Conservation (phyloP, 2,329 filamentous ascomycete genomes). For the Ilyonectria destructans region DNA sequence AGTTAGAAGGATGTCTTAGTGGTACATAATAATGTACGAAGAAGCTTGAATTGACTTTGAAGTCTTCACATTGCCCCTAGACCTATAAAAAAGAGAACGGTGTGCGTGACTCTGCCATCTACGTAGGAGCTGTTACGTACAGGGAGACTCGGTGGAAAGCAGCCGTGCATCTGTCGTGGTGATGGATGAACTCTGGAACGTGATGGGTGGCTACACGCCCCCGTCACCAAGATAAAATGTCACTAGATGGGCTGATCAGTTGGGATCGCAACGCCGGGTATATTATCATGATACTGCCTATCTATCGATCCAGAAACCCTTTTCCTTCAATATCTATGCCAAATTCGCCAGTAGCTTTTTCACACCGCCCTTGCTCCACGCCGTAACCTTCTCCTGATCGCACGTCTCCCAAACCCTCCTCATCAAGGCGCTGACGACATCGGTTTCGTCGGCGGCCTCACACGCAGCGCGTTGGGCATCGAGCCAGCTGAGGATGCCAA, state of each 20-base stretch:
- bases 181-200: too few species aligned
- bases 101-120: not conserved
- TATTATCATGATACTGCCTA: slow-evolving; percentile 35
- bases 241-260: not conserved
- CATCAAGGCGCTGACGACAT: slow-evolving; percentile 70
- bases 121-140: too few species aligned
- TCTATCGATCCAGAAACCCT: slow-evolving; percentile 19
- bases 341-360: slow-evolving; percentile 49
- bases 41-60: slow-evolving; percentile 41
- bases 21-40: slow-evolving; percentile 46
- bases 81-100: not conserved
- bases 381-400: slow-evolving; percentile 75
- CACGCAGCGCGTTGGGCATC: slow-evolving; percentile 70
- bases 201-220: not conserved
- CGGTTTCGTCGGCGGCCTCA: slow-evolving; percentile 59
- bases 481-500: slow-evolving; percentile 83
- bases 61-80: not conserved
- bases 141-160: too few species aligned
- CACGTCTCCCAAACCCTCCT: slow-evolving; percentile 75
- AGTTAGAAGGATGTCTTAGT: slow-evolving; percentile 27
- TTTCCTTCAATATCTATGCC: not conserved
- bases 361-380: slow-evolving; percentile 76
- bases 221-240: too few species aligned
- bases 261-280: slow-evolving; percentile 37
- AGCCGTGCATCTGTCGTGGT: too few species aligned